phyloP scores from a whole-genome alignment of 1,139 yeast species.

The Candida sanyaensis region DNA sequence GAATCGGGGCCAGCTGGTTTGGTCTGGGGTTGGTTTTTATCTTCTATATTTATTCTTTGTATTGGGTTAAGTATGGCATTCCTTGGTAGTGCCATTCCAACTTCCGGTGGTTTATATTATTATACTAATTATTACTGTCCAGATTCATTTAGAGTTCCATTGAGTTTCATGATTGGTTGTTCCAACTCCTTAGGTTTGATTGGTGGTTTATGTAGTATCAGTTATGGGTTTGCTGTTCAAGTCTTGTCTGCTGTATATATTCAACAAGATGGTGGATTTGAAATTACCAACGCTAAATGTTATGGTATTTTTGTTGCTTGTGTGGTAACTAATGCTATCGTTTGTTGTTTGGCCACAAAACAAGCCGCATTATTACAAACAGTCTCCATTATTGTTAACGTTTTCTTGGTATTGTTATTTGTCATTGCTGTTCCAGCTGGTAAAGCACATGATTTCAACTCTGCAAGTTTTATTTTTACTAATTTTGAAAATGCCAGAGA shows the following conservation, averaged over 20 bases:
- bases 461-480: constrained; percentile 53
- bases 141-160: constrained; percentile 30
- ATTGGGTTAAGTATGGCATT: constrained; percentile 68
- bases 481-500: constrained; percentile 52
- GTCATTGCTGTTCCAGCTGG: constrained; percentile 69
- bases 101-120: constrained; percentile 71
- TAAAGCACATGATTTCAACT: constrained; percentile 30
- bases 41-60: constrained; percentile 56
- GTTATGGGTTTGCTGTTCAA: constrained; percentile 40
- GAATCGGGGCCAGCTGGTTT: constrained; percentile 49
- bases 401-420: constrained; percentile 56
- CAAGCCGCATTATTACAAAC: constrained; percentile 62
- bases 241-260: constrained; percentile 36
- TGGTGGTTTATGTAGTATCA: constrained; percentile 40
- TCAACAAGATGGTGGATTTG: constrained; percentile 31
- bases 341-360: constrained; percentile 36
- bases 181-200: constrained; percentile 37
- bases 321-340: constrained; percentile 25
- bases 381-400: constrained; percentile 56
- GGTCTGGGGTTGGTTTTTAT: constrained; percentile 73
- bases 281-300: constrained; percentile 29
- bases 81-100: constrained; percentile 68
- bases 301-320: constrained; percentile 43
- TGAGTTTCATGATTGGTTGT: constrained; percentile 48
- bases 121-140: constrained; percentile 47